These are phyloP conservation scores for Somion occarium DNA, from an alignment of 1,284 basidiomycete genomes.

Conservation along the genomic window DNA sequence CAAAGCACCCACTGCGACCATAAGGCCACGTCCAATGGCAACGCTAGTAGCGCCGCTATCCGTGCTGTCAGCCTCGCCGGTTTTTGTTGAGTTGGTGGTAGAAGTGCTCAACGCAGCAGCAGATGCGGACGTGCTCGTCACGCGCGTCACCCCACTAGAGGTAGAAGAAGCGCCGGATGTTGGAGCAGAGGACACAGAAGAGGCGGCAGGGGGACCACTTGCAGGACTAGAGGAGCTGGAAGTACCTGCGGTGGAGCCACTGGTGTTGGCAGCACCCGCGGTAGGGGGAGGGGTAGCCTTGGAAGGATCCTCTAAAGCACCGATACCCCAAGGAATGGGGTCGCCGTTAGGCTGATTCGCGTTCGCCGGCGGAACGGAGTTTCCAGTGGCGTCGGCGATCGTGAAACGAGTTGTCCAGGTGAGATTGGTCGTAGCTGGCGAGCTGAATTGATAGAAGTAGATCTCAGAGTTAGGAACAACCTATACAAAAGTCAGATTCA, in stretches of 20 bases:
- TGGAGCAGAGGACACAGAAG: conserved; percentile 1
- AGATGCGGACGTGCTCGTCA: conserved; percentile 1
- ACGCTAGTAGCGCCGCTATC: conserved; percentile 7
- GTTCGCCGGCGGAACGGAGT: conserved; percentile 46
- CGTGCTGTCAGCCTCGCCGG: conserved; percentile 6
- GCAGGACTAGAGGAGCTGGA: conserved; percentile 7
- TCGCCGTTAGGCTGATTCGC: conserved; percentile 48
- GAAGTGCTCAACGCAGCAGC: not conserved
- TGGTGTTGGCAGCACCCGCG: conserved; percentile 9
- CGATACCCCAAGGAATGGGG: conserved; percentile 67
- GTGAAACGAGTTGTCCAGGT: conserved; percentile 82
- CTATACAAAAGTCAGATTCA: no score
- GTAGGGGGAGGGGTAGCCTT: conserved; percentile 25
- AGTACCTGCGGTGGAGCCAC: not conserved
- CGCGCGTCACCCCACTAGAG: not conserved
- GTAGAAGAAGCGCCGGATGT: conserved; percentile 1
- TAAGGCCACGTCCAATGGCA: conserved; percentile 1
- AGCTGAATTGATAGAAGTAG: conserved; percentile 78
- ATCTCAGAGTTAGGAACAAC: conserved; percentile 68
- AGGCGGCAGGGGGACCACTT: not conserved
- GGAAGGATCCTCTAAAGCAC: conserved; percentile 46
- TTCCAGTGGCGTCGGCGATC: conserved; percentile 55
- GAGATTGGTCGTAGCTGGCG: conserved; percentile 35
- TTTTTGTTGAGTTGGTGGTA: conserved; percentile 5
- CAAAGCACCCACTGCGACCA: not conserved